Percentiles rank a stretch among this genome's conserved stretches.
phyloP scores from a whole-genome alignment of 495 filamentous ascomycete species.

The Penicillium odoratum region DNA sequence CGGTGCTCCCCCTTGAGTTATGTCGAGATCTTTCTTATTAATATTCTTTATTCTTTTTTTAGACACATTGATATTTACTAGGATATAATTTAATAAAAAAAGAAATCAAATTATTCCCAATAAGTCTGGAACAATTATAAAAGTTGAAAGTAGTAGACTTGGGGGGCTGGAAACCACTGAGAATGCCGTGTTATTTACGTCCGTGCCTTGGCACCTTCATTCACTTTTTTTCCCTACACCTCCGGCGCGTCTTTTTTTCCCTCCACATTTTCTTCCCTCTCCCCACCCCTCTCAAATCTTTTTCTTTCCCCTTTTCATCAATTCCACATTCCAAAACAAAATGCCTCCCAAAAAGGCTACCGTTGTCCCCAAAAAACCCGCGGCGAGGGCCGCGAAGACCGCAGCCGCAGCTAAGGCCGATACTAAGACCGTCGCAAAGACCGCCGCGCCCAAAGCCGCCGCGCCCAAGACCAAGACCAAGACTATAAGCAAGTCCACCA shows the following conservation, averaged over 20 bases:
- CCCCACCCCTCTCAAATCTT: neutral
- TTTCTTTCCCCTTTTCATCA: constrained; percentile 2
- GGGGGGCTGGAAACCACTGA: constrained; percentile 7
- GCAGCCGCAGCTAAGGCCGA: constrained; percentile 10
- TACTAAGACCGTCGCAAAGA: constrained; percentile 5
- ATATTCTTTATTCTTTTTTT: no score
- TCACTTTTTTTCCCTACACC: constrained; percentile 10
- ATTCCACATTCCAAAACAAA: constrained; percentile 14
- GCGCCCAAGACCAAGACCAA: constrained; percentile 18
- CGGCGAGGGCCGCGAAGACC: constrained; percentile 17
- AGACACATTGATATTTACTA: neutral
- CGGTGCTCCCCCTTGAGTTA: neutral
- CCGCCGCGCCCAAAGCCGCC: constrained; percentile 11
- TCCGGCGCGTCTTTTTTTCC: constrained; percentile 13
- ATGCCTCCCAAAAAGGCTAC: constrained; percentile 42
- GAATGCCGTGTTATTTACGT: constrained; percentile 28
- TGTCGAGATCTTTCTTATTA: no score
- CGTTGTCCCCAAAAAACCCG: constrained; percentile 10
- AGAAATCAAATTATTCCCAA: neutral
- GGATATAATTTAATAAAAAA: neutral
- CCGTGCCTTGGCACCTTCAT: constrained; percentile 11
- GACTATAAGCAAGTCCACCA: constrained; percentile 9
- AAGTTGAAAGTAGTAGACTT: neutral
- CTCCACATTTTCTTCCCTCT: constrained; percentile 5
- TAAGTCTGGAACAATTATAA: neutral